Evolutionary conservation across 176 grass and related monocot genomes (phyloP), one percentile per base, ranked within the genome.

Genomic region (Bromus sterilis): DNA sequence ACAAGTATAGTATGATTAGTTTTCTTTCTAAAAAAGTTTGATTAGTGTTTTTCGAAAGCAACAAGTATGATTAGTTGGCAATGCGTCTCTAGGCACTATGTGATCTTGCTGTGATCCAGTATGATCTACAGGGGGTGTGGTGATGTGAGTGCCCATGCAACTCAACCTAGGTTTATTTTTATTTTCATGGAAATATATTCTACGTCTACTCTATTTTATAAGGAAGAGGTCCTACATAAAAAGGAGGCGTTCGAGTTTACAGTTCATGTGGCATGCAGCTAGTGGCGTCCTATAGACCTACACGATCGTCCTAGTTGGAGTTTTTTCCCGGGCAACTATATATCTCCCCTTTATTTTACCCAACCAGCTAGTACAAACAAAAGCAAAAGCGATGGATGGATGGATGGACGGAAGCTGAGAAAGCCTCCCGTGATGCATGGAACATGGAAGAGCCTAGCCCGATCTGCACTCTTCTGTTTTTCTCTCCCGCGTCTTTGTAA

Each of bases 101-200:
- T 41, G 69, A 59, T 65, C 70, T 24, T 76, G 40, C 28, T 76
- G 40, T 66, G 39, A 66, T 79, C 60, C 7, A 59, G 18, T 21
- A 21, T 53, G 18, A 53, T 21, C 48, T 59, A 13, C 16, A 25
- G 46, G 6, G 4, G 46, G 30, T 25, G 29, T 49, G 65, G 21
- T 78, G 14, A 18, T 60, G 69, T 80, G 69, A 80, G 76, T 74
- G 77, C 43, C 67, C 76, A 86, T 74, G 77, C 84, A 74, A 86
- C 56, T 41, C 67, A 58, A 40, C 58, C 58, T 32, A 63, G 6
- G 34, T 62, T 77, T 51, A 34, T 2, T 63, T 4, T 55, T 8
- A 8, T 31, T 61, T 44, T 53, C 48, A 11, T 8, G 7, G 40
- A 66, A 11, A 48, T 7, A 33, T 62, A 78, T 40, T 24, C 32